These are phyloP conservation scores for Cyberlindnera lachancei DNA, from an alignment of 805 yeast genomes.

Conservation along the genomic window DNA sequence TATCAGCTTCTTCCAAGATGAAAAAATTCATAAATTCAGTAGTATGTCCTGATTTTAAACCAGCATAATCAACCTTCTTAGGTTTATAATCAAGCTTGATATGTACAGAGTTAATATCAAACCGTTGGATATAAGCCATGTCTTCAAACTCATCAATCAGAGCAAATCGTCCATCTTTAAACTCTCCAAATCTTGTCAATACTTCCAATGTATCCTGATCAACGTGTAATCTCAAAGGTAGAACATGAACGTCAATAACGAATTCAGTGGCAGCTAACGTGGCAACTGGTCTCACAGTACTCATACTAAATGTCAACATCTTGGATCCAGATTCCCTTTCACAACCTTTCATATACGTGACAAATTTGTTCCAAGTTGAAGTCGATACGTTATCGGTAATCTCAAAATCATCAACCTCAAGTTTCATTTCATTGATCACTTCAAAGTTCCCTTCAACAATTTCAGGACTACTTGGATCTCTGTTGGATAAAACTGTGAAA, in stretches of 20 bases:
- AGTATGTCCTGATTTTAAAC: constrained; percentile 78
- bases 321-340: constrained; percentile 62
- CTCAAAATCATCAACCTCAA: constrained; percentile 48
- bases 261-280: constrained; percentile 64
- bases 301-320: constrained; percentile 48
- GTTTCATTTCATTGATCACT: constrained; percentile 38
- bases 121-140: constrained; percentile 57
- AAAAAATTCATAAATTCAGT: constrained; percentile 86
- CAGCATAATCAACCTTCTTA: constrained; percentile 76
- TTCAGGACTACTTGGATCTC: constrained; percentile 34
- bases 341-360: constrained; percentile 58
- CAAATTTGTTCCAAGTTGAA: constrained; percentile 86
- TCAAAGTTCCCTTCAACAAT: constrained; percentile 29
- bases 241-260: constrained; percentile 41
- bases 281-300: constrained; percentile 58
- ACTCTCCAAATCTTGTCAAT: constrained; percentile 69
- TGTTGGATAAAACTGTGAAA: constrained; percentile 36
- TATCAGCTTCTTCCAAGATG: constrained; percentile 76
- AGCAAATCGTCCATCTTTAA: constrained; percentile 63
- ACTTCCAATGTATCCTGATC: constrained; percentile 94
- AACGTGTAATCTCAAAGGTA: constrained; percentile 77
- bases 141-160: constrained; percentile 57
- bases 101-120: constrained; percentile 50
- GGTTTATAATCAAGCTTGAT: constrained; percentile 87
- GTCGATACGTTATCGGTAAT: constrained; percentile 73